These are phyloP conservation scores for Phytophthora megakarya DNA, from an alignment of 352 stramenopile genomes.

Conservation along the genomic window DNA sequence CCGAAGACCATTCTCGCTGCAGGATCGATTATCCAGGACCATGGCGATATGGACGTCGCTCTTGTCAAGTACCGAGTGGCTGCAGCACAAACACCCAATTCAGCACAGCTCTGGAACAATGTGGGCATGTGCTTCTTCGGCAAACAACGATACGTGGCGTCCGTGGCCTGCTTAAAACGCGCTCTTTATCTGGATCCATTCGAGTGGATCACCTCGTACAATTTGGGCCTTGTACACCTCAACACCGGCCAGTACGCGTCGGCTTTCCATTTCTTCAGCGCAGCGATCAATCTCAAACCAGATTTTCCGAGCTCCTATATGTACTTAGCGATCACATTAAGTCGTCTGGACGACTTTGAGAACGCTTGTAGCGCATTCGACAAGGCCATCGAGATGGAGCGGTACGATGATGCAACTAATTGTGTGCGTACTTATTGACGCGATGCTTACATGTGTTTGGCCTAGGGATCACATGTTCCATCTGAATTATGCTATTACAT, in stretches of 20 bases:
- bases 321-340: constrained; percentile 92
- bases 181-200: constrained; percentile 94
- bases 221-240: constrained; percentile 93
- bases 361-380: constrained; percentile 93
- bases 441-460: background rate
- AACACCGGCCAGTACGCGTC: constrained; percentile 93
- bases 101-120: constrained; percentile 95
- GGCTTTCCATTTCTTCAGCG: constrained; percentile 94
- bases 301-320: constrained; percentile 92
- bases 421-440: background rate
- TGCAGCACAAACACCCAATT: constrained; percentile 91
- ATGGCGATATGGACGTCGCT: constrained; percentile 93
- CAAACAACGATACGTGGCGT: constrained; percentile 87
- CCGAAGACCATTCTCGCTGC: constrained; percentile 92
- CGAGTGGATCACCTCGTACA: constrained; percentile 95
- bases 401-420: constrained; percentile 40
- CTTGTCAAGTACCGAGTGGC: constrained; percentile 95
- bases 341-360: constrained; percentile 91
- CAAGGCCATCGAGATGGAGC: constrained; percentile 90
- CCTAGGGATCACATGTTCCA: constrained; percentile 85
- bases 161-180: constrained; percentile 91
- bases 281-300: constrained; percentile 87
- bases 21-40: constrained; percentile 93
- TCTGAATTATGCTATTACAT: constrained; percentile 88
- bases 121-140: constrained; percentile 96